Evolutionary conservation across 495 filamentous ascomycete genomes (phyloP), one percentile per base, ranked within the genome.

Genomic region (Extremus antarcticus): DNA sequence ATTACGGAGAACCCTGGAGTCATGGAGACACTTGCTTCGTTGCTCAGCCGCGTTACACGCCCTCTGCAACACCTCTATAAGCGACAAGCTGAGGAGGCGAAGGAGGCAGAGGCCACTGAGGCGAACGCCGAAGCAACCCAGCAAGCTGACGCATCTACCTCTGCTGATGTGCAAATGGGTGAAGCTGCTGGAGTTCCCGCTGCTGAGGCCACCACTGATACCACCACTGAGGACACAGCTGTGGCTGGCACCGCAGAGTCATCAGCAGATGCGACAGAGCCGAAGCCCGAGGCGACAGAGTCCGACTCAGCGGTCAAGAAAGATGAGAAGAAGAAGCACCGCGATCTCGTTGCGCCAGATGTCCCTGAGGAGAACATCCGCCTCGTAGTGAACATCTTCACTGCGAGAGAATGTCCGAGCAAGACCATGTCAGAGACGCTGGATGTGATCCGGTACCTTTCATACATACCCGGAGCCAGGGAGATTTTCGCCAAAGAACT

Each of bases 351-450:
- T 23, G 89, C 90, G 49, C 92, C 92, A 22, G 80, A 88, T 21
- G 83, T 99, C 45, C 91, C 94, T 0, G 87, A 91, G 40, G 76
- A 87, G 60, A 95, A 95, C 68, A 76, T 99, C 58, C 86, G 85
- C 64, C 74, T 97, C 40, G 89, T 99, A 10, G 87, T 96, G 63
- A 92, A 94, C 62, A 94, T 99, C 56, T 83, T 99, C 57, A 86
- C 91, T 13, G 90, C 92, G 50, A 86, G 89, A 25, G 92, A 99
- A 67, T 99, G 92, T 71, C 92, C 85, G 62, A 89, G 87, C 47
- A 95, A 94, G 73, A 96, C 90, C 1, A 97, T 97, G 77, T 84
- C 88, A 62, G 91, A 97, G 64, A 96, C 94, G 0, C 78, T 97
- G 45, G 90, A 94, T 17, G 91, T 92, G 9, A 97, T 99, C 75